phyloP scores from a whole-genome alignment of 176 grass and related monocot species.

The Olyra latifolia region DNA sequence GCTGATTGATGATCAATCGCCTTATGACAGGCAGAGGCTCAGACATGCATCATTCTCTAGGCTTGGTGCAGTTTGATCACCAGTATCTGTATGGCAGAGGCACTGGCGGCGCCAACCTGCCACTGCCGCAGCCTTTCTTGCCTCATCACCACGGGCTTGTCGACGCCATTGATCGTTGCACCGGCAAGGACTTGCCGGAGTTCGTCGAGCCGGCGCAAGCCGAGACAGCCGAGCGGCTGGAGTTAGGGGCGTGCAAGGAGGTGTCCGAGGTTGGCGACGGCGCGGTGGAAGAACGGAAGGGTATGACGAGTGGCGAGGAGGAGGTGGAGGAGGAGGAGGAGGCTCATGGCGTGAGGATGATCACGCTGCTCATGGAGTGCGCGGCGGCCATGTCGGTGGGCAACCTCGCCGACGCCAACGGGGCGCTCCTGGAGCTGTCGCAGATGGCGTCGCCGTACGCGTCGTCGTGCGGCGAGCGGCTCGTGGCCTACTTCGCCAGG shows the following conservation, averaged over 20 bases:
- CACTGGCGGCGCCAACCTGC: neutral
- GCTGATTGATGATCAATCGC: conserved; percentile 3
- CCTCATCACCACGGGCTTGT: conserved; percentile 6
- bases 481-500: conserved; percentile 64
- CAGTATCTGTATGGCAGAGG: conserved; percentile 34
- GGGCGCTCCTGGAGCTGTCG: conserved; percentile 49
- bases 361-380: conserved; percentile 58
- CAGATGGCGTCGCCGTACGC: conserved; percentile 61
- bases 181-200: conserved; percentile 9
- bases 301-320: conserved; percentile 13
- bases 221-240: conserved; percentile 1
- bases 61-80: conserved; percentile 48
- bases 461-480: conserved; percentile 55
- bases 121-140: conserved; percentile 30
- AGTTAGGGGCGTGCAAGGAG: neutral
- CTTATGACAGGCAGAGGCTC: conserved; percentile 36
- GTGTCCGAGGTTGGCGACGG: conserved; percentile 8
- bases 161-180: neutral
- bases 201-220: conserved; percentile 8
- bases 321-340: conserved; percentile 10
- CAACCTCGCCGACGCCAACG: conserved; percentile 52
- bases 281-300: conserved; percentile 5
- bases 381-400: conserved; percentile 53
- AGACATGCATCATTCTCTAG: conserved; percentile 47
- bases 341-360: conserved; percentile 48